A percentile compares a stretch with the other conserved stretches of the same genome.
phyloP scores from a whole-genome alignment of 768 basidiomycete genomes.

The Podaxis rugospora region DNA sequence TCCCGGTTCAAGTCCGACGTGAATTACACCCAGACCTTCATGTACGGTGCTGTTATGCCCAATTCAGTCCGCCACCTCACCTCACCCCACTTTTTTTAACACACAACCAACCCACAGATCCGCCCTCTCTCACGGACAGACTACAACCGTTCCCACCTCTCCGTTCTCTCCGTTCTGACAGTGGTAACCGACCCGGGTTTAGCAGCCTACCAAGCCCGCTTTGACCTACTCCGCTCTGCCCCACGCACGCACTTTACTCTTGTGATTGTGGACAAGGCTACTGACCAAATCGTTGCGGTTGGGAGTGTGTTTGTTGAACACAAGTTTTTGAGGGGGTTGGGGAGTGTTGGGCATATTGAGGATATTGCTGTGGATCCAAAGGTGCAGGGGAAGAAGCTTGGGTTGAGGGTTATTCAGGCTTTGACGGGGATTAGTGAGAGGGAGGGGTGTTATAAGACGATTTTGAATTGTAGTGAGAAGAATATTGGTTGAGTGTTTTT shows the following conservation, averaged over 20 bases:
- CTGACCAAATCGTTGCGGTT: slow-evolving; percentile 78
- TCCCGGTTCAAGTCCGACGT: slow-evolving; percentile 58
- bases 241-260: slow-evolving; percentile 75
- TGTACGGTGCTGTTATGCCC: slow-evolving; percentile 36
- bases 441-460: slow-evolving; percentile 91
- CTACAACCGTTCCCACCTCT: slow-evolving; percentile 75
- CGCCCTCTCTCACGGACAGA: slow-evolving; percentile 89
- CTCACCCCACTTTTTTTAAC: neutral
- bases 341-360: slow-evolving; percentile 92
- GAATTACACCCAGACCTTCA: slow-evolving; percentile 64
- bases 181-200: slow-evolving; percentile 65
- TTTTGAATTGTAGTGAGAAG: slow-evolving; percentile 86
- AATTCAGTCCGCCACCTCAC: slow-evolving; percentile 38
- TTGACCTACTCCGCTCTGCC: slow-evolving; percentile 49
- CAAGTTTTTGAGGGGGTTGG: slow-evolving; percentile 88
- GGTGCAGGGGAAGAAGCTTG: slow-evolving; percentile 91
- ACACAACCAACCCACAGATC: slow-evolving; percentile 52
- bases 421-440: slow-evolving; percentile 80
- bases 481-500: slow-evolving; percentile 76
- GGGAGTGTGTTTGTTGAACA: slow-evolving; percentile 88
- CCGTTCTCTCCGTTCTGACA: slow-evolving; percentile 76
- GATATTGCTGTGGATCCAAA: slow-evolving; percentile 91
- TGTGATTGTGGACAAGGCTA: slow-evolving; percentile 72
- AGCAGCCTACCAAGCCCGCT: slow-evolving; percentile 66
- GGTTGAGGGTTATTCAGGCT: slow-evolving; percentile 81